These are phyloP conservation scores for Boletus fagicola DNA, from an alignment of 768 basidiomycete species.

Conservation along the genomic window DNA sequence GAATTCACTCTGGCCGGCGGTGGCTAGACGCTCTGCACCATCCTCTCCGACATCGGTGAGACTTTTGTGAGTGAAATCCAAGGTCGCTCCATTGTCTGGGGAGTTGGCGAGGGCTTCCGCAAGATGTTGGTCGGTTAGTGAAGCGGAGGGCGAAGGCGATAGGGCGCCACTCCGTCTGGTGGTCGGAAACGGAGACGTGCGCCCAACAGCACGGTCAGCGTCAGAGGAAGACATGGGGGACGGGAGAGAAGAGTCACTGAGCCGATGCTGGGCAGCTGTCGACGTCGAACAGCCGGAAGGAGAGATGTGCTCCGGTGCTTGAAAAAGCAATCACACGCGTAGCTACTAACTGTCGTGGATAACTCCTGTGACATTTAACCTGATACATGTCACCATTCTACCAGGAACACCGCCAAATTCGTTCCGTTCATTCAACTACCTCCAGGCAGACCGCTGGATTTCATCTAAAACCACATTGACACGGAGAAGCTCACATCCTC, in stretches of 20 bases:
- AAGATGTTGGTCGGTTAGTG: conserved; percentile 57
- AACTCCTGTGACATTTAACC: neutral
- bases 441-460: conserved; percentile 24
- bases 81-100: conserved; percentile 74
- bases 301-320: conserved; percentile 20
- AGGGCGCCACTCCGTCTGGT: conserved; percentile 25
- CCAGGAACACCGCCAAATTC: conserved; percentile 10
- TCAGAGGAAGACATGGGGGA: conserved; percentile 32
- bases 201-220: conserved; percentile 29
- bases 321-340: conserved; percentile 20
- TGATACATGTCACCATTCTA: conserved; percentile 3
- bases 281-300: conserved; percentile 13
- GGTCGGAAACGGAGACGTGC: conserved; percentile 29
- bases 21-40: conserved; percentile 76
- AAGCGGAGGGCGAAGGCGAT: conserved; percentile 36
- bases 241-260: conserved; percentile 1
- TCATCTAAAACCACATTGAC: conserved; percentile 83
- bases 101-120: conserved; percentile 64
- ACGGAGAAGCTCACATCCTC: conserved; percentile 82
- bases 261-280: conserved; percentile 18
- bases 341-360: neutral
- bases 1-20: conserved; percentile 47
- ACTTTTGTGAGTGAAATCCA: conserved; percentile 79
- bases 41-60: conserved; percentile 73
- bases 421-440: conserved; percentile 9